A percentile compares a stretch with the other conserved stretches of the same genome.
Conservation (phyloP, 352 stramenopile genomes). For the Globisporangium viniferum region DNA sequence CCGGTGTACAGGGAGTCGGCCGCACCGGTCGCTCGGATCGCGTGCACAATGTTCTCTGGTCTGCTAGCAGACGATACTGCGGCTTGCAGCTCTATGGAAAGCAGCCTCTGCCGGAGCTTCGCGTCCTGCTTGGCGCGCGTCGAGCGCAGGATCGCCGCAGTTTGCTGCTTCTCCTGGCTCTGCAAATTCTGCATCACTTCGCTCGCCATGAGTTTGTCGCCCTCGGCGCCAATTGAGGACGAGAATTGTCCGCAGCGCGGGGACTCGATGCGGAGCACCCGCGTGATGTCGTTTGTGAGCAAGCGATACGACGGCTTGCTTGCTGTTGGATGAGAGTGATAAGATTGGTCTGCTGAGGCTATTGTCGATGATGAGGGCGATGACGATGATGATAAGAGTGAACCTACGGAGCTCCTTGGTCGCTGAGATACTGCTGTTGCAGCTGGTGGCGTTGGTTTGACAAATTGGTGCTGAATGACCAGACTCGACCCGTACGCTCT, state of each 20-base stretch:
- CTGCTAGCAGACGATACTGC: conserved; percentile 1
- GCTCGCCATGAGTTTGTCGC: conserved; percentile 17
- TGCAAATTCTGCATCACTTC: conserved; percentile 29
- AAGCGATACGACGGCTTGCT: conserved; percentile 37
- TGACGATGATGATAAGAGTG: background rate
- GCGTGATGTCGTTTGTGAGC: conserved; percentile 45
- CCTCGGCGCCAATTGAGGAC: conserved; percentile 9
- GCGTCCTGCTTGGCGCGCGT: conserved; percentile 23
- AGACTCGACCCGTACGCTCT: conserved; percentile 33
- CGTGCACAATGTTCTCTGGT: conserved; percentile 30
- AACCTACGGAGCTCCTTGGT: background rate
- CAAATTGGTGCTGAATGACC: conserved; percentile 57
- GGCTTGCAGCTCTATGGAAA: conserved; percentile 10
- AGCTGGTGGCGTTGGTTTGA: conserved; percentile 11
- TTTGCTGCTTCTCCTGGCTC: conserved; percentile 30
- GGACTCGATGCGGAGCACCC: conserved; percentile 51
- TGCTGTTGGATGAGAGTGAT: background rate
- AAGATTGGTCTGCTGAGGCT: background rate
- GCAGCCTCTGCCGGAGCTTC: conserved; percentile 14
- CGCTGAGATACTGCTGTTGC: background rate
- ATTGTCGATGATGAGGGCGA: background rate
- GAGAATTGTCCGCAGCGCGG: conserved; percentile 8
- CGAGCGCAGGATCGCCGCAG: conserved; percentile 20
- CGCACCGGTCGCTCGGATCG: conserved; percentile 17
- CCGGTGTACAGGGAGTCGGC: conserved; percentile 33